Evolutionary conservation across 2,329 filamentous ascomycete genomes (phyloP).

Genomic region (Calonectria hongkongensis): DNA sequence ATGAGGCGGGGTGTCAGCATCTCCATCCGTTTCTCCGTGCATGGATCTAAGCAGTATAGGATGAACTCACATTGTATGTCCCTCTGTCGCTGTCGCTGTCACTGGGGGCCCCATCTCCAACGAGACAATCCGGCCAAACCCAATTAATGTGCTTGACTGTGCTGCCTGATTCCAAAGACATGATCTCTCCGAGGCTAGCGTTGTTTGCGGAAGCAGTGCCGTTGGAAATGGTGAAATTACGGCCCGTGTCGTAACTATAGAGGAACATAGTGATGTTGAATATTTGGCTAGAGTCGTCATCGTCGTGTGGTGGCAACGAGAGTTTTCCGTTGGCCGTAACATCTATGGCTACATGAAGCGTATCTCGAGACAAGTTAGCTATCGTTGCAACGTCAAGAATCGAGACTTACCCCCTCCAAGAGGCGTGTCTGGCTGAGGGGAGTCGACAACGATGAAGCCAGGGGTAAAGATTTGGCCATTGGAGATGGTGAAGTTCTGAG

Average conservation of each 20-base stretch:
- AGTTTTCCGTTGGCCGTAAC: constrained; percentile 79
- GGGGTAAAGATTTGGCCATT: constrained; percentile 82
- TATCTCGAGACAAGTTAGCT: constrained; percentile 60
- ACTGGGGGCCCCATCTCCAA: constrained; percentile 73
- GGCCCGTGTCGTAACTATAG: constrained; percentile 76
- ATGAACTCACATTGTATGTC: constrained; percentile 74
- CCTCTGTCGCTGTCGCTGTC: constrained; percentile 69
- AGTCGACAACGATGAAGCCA: constrained; percentile 79
- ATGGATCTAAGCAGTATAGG: not conserved
- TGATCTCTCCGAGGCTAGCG: constrained; percentile 73
- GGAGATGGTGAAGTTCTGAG: constrained; percentile 72
- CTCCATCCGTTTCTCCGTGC: not conserved
- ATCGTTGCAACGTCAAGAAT: not conserved
- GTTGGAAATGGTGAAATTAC: constrained; percentile 82
- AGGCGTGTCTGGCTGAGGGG: constrained; percentile 79
- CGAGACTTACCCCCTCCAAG: constrained; percentile 74
- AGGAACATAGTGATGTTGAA: constrained; percentile 81
- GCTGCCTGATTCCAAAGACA: constrained; percentile 78
- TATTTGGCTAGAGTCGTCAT: constrained; percentile 74
- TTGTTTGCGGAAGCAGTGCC: constrained; percentile 71
- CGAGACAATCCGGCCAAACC: constrained; percentile 82
- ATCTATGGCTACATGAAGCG: constrained; percentile 79
- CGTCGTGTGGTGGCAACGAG: constrained; percentile 73
- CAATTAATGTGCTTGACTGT: constrained; percentile 85
- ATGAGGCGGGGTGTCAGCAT: constrained; percentile 23